Base-by-base conservation (phyloP, 2,329 filamentous ascomycete species). In the Colletotrichum cordylinicola region DNA sequence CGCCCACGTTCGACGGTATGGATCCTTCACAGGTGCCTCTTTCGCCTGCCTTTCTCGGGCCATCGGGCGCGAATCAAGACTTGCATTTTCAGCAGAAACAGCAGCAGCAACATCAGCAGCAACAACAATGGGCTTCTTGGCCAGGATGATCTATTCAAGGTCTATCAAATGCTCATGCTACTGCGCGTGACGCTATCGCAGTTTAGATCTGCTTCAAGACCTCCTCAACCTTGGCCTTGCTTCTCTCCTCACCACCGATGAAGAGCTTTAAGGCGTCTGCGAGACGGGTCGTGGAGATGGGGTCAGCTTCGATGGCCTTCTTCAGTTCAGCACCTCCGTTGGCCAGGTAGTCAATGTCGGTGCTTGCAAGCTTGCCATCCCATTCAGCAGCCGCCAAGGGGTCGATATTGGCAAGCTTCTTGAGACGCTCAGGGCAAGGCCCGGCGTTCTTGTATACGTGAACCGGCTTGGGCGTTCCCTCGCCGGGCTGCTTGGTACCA, bases 341-440 rank as follows among this genome's bases (percentile, higher is more conserved):
- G 7, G 85, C 85, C 16, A 90, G 84, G 74, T 88, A 90, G 77
- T 90, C 87, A 3, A 87, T 80, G 24, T 85, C 82, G 2, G 84
- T 86, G 33, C 81, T 81, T 0, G 84, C 84, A 16, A 86, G 77
- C 73, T 84, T 85, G 39, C 85, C 85, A 55, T 87, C 84, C 82
- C 82, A 86, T 21, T 80, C 79, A 4, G 83, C 77, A 4, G 79
- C 82, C 1, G 81, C 82, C 35, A 89, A 81, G 0, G 86, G 85
- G 76, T 89, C 87, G 15, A 82, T 81, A 16, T 76, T 80, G 0
- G 82, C 79, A 7, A 88, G 79, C 74, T 84, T 83, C 76, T 80
- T 78, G 18, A 86, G 80, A 21, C 85, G 78, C 67, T 81, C 77
- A 8, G 85, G 80, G 10, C 83, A 81, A 7, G 83, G 82, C 2